Percentiles rank a stretch among this genome's conserved stretches.
Evolutionary conservation across 177 flowering plant species (phyloP).

Genomic region (Tripterygium wilfordii): DNA sequence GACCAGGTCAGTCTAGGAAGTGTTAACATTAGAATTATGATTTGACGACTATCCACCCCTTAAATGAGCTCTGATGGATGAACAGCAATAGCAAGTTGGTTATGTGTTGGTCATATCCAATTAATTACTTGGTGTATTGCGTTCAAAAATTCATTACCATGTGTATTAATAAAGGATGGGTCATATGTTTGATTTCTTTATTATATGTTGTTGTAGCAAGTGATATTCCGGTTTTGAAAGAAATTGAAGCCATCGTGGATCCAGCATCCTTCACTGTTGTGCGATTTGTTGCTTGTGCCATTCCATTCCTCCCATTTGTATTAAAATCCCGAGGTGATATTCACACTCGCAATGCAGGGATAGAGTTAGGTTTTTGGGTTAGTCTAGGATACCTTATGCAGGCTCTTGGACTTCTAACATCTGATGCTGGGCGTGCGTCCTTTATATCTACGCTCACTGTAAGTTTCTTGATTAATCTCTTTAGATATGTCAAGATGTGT

Average conservation of each 20-base stretch:
- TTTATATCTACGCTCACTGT: slow-evolving; percentile 77
- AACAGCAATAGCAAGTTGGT: too few species aligned
- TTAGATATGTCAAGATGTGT: neutral
- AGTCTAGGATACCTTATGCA: slow-evolving; percentile 83
- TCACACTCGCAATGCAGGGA: slow-evolving; percentile 60
- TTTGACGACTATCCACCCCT: too few species aligned
- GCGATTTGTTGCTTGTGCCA: slow-evolving; percentile 58
- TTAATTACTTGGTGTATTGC: too few species aligned
- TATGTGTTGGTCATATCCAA: too few species aligned
- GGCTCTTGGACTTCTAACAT: slow-evolving; percentile 73
- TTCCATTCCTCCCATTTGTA: slow-evolving; percentile 71
- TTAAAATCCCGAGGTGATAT: slow-evolving; percentile 44
- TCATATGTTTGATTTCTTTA: neutral
- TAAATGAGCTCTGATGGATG: too few species aligned
- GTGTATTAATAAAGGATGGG: neutral
- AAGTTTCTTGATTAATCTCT: slow-evolving; percentile 18
- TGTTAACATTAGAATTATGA: too few species aligned
- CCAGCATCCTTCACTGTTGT: slow-evolving; percentile 73
- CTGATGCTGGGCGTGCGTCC: slow-evolving; percentile 92
- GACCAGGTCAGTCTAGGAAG: too few species aligned
- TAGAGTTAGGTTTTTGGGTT: slow-evolving; percentile 84
- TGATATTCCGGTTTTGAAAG: slow-evolving; percentile 74
- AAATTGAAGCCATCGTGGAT: slow-evolving; percentile 66
- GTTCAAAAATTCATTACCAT: neutral
- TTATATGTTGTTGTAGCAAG: slow-evolving; percentile 50